A percentile compares a stretch with the other conserved stretches of the same genome.
Conservation (phyloP, 192 early-diverging fungal genomes). For the Coemansia sp. region DNA sequence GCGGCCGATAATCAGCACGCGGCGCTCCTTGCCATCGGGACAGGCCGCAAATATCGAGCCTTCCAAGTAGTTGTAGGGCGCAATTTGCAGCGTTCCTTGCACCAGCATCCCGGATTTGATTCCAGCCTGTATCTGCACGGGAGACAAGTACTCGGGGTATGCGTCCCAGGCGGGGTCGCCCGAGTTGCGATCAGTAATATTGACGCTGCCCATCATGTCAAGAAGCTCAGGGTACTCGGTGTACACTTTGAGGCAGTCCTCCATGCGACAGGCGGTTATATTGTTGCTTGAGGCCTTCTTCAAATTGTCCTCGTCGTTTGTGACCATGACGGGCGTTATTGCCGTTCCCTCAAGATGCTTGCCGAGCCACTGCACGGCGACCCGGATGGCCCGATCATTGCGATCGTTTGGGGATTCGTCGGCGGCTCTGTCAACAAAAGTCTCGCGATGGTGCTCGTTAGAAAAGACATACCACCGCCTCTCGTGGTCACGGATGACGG, state of each 20-base stretch:
- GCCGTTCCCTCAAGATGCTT: constrained; percentile 58
- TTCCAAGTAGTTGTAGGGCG: constrained; percentile 84
- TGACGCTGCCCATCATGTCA: constrained; percentile 76
- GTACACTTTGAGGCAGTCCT: constrained; percentile 70
- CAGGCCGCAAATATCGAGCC: constrained; percentile 71
- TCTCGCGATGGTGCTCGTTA: constrained; percentile 90
- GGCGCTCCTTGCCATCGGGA: constrained; percentile 65
- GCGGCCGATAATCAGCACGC: constrained; percentile 78
- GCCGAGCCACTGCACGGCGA: constrained; percentile 78
- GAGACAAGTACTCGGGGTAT: constrained; percentile 67
- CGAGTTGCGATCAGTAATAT: constrained; percentile 29
- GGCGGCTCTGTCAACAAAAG: constrained; percentile 74
- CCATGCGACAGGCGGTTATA: constrained; percentile 68
- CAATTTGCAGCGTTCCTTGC: constrained; percentile 80
- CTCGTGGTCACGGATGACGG: constrained; percentile 65
- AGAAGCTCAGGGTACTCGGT: constrained; percentile 79
- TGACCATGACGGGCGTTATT: constrained; percentile 67
- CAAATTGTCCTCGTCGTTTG: constrained; percentile 88
- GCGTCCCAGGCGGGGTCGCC: constrained; percentile 52
- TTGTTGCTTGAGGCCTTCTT: constrained; percentile 61
- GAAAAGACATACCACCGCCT: constrained; percentile 89
- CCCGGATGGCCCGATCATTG: constrained; percentile 92
- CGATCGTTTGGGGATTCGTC: constrained; percentile 90
- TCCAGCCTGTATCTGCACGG: constrained; percentile 75
- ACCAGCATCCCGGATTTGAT: constrained; percentile 74